Evolutionary conservation across 352 stramenopile genomes (phyloP).

Genomic region (Phytophthora pistaciae): DNA sequence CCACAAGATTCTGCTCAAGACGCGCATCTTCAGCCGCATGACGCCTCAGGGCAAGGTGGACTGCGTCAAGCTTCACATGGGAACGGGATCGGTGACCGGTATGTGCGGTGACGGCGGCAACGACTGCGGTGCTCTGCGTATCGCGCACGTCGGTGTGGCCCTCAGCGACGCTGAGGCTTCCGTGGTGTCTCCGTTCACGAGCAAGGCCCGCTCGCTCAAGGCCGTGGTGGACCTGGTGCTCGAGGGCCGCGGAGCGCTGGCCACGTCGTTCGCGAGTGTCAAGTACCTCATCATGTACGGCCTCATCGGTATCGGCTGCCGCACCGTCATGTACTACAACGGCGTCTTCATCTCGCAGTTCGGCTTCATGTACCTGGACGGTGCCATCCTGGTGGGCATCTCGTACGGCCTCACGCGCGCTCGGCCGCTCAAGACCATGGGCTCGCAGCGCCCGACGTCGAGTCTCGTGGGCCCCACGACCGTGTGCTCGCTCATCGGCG

Average conservation of each 20-base stretch:
- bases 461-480: conserved; percentile 85
- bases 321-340: conserved; percentile 90
- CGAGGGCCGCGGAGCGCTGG: conserved; percentile 84
- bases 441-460: conserved; percentile 78
- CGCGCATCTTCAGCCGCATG: conserved; percentile 87
- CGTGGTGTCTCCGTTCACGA: conserved; percentile 92
- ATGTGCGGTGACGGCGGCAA: conserved; percentile 92
- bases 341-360: conserved; percentile 89
- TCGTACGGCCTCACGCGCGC: conserved; percentile 83
- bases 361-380: conserved; percentile 86
- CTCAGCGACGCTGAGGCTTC: conserved; percentile 91
- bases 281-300: conserved; percentile 93
- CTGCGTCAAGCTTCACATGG: conserved; percentile 79
- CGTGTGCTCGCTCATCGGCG: conserved; percentile 65
- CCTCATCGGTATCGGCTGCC: conserved; percentile 83
- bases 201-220: conserved; percentile 73
- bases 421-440: conserved; percentile 65
- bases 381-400: conserved; percentile 80
- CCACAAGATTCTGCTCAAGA: conserved; percentile 64
- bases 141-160: conserved; percentile 91
- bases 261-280: conserved; percentile 84
- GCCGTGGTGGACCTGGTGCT: conserved; percentile 84
- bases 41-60: conserved; percentile 76
- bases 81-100: conserved; percentile 66
- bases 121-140: conserved; percentile 92